These are phyloP conservation scores for Clathrospora elynae DNA, from an alignment of 2,329 filamentous ascomycete genomes.

Conservation along the genomic window DNA sequence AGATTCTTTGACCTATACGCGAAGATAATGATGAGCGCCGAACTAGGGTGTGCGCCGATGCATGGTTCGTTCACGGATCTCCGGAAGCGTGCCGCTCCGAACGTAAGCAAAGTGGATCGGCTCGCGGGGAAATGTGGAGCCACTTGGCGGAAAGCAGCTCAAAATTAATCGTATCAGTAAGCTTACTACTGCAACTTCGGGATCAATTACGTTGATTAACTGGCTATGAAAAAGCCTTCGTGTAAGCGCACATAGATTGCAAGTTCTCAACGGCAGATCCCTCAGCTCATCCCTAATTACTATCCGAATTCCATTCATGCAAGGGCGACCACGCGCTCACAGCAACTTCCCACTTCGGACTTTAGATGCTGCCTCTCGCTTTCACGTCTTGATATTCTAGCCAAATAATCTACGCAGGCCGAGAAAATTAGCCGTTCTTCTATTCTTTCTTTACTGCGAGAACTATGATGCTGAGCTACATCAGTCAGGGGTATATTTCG, in stretches of 20 bases:
- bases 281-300: conserved; percentile 1
- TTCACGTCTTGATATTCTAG: too few species aligned
- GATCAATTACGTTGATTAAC: too few species aligned
- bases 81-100: conserved; percentile 5
- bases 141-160: background rate
- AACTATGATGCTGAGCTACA: conserved; percentile 1
- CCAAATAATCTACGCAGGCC: too few species aligned
- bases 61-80: background rate
- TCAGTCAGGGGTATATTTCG: background rate
- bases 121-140: background rate
- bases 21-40: background rate
- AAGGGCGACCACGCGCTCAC: background rate
- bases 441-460: too few species aligned
- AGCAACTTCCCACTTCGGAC: too few species aligned
- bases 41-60: background rate
- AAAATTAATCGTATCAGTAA: background rate
- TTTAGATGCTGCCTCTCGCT: background rate
- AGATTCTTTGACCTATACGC: background rate
- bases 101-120: background rate
- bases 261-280: background rate
- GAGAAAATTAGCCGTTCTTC: too few species aligned
- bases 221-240: too few species aligned
- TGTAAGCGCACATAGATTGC: conserved; percentile 2
- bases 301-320: conserved; percentile 6
- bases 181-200: background rate